Evolutionary conservation across 192 early-diverging fungal species (phyloP), one percentile per base, ranked within the genome.

Genomic region (Funneliformis geosporum): DNA sequence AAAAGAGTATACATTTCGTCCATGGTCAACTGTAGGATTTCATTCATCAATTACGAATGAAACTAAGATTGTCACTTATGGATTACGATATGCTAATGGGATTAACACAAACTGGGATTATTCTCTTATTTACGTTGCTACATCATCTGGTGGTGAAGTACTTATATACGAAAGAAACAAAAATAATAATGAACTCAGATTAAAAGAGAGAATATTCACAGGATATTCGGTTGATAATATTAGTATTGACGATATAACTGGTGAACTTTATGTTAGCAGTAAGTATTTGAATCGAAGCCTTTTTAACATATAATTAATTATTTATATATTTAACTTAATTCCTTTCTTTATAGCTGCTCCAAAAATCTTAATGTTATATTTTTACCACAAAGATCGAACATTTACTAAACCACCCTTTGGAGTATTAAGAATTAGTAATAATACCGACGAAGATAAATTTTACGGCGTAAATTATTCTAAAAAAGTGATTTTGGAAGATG

Each of bases 391-490:
- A 0, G 65, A 38, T 2, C 65, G 42, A 28, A 59, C 21, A 10
- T 9, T 25, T 8, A 11, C 79, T n/a, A 46, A 47, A 8, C 79
- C 80, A 2, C 75, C 81, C 27, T 72, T 67, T 14, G 76, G 79
- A 44, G 23, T 81, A 27, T 27, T 85, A 43, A 83, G 81, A 69
- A 60, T 86, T 25, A 33, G 65, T 14, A 80, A 80, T 44, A 79
- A 80, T 23, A 71, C 65, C 2, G 9, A 67, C 6, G 44, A 43
- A 39, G 59, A 14, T 47, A 78, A 44, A 69, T 60, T 23, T 40
- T 59, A 21, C 8, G 61, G 18, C 6, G 16, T 1, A n/a, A 79
- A 69, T 5, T 80, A 84, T n/a, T 14, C 62, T 28, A 44, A 78
- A 6, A 70, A 81, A 59, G 80, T 69, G 1, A 65, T 85, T 21